Base-by-base conservation (phyloP, 2,329 filamentous ascomycete genomes). In the Verticillium albo-atrum region DNA sequence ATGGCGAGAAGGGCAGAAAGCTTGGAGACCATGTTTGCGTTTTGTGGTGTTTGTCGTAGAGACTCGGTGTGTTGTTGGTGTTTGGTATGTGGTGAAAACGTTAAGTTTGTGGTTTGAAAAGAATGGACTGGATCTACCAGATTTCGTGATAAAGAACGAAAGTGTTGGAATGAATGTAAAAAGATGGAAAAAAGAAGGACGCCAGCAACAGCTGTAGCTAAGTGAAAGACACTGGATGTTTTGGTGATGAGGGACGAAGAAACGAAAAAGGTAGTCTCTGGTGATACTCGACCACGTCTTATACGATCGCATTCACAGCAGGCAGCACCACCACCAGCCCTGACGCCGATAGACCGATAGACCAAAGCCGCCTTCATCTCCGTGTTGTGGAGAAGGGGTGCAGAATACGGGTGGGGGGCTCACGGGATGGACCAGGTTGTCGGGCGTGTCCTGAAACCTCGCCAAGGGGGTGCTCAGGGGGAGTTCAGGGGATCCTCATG, bases 131-230 rank as follows among this genome's bases (percentile, higher is more conserved):
- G 52, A 54, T 54, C 52, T 54, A 54, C 52, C 52, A 54, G 52
- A 14, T 35, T n/a, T 54, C 52, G 52, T 34, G 52, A 32, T 32
- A 20, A 32, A 32, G 52, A 54, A 54, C 30, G 52, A 23, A 34
- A 54, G 28, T 54, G n/a, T 32, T 32, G 52, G 28, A 54, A 54
- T 30, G 52, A 54, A 54, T 32, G 27, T 23, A 54, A 54, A 54
- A 20, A 30, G 34, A 7, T 9, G 7, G 30, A 32, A 47, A 47
- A 47, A 47, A 47, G 42, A 54, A 32, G 52, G 30, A 54, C 20
- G 52, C 52, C 52, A 54, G 52, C 52, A 54, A 54, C 52, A 54
- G 52, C 52, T 54, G 52, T 54, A 54, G 52, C 52, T 32, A 54
- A 54, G 52, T 32, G 51, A 54, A 54, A 34, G 52, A 32, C 26